A percentile compares a stretch with the other conserved stretches of the same genome.
phyloP scores from a whole-genome alignment of 169 alveolate genomes.

The Plasmodium inui region DNA sequence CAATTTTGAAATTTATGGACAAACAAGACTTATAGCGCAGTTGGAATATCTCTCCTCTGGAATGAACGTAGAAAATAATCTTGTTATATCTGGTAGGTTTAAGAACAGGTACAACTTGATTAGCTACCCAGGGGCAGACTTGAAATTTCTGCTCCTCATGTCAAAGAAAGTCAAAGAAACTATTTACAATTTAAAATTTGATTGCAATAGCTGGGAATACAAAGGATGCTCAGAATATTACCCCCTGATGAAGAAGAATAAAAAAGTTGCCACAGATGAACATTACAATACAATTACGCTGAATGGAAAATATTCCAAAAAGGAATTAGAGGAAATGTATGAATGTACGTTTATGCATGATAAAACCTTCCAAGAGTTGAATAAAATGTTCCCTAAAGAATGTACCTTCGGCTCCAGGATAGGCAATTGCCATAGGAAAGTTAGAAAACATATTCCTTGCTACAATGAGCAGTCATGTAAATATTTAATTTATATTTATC shows the following conservation, averaged over 20 bases:
- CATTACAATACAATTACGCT: conserved; percentile 26
- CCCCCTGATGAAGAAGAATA: conserved; percentile 73
- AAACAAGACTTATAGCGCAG: conserved; percentile 73
- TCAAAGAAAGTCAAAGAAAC: conserved; percentile 47
- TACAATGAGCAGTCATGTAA: conserved; percentile 47
- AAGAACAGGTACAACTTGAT: conserved; percentile 56
- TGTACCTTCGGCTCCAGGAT: conserved; percentile 78
- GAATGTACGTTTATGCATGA: conserved; percentile 75
- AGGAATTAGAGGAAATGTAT: conserved; percentile 58
- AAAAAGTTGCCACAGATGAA: neutral
- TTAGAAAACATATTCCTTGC: conserved; percentile 71
- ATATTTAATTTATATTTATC: conserved; percentile 55
- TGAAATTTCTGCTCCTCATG: conserved; percentile 55
- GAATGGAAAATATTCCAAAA: conserved; percentile 39
- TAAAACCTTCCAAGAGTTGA: conserved; percentile 46
- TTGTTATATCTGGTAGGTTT: conserved; percentile 36
- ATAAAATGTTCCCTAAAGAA: conserved; percentile 77
- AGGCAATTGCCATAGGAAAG: conserved; percentile 77
- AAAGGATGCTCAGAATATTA: conserved; percentile 77
- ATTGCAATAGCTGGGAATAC: conserved; percentile 71
- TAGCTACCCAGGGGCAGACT: conserved; percentile 64
- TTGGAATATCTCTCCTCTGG: conserved; percentile 78
- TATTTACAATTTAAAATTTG: conserved; percentile 78
- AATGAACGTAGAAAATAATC: conserved; percentile 53
- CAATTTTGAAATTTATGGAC: conserved; percentile 78